These are phyloP conservation scores for Dendrobium catenatum DNA, from an alignment of 106 monocot species.

Conservation along the genomic window DNA sequence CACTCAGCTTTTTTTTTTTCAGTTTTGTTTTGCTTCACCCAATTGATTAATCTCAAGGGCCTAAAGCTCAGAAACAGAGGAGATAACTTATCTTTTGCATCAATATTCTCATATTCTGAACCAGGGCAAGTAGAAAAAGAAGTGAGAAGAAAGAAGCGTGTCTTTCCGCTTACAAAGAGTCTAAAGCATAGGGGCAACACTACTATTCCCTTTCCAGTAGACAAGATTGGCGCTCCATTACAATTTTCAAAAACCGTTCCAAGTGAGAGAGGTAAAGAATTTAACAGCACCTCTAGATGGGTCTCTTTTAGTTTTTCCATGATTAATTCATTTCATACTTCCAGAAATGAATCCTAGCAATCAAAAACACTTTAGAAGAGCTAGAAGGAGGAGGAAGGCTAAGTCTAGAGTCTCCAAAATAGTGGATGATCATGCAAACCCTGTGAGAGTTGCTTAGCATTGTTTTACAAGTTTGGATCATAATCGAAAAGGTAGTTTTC, in stretches of 20 bases:
- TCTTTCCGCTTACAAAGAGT: too few relatives aligned
- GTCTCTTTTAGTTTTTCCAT: neutral
- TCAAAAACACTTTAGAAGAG: neutral
- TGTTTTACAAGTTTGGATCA: neutral
- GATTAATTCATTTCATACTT: neutral
- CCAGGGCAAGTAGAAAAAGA: neutral
- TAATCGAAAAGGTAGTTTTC: neutral
- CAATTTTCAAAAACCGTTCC: neutral
- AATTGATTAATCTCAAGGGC: too few relatives aligned
- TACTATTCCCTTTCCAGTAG: neutral
- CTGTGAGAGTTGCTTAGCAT: neutral
- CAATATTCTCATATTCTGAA: neutral
- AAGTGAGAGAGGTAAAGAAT: constrained; percentile 3
- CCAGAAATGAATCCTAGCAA: neutral
- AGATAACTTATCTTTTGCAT: neutral
- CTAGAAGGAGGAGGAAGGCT: neutral
- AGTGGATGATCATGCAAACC: neutral
- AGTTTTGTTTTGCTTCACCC: too few relatives aligned
- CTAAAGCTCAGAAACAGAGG: neutral
- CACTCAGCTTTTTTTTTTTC: too few relatives aligned
- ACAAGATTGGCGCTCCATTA: neutral
- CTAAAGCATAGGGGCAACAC: neutral
- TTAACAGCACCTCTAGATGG: neutral
- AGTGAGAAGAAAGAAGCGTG: neutral
- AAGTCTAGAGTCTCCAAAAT: neutral